Evolutionary conservation across 2,329 filamentous ascomycete genomes (phyloP), one percentile per base, ranked within the genome.

Genomic region (Penicillium sp.): DNA sequence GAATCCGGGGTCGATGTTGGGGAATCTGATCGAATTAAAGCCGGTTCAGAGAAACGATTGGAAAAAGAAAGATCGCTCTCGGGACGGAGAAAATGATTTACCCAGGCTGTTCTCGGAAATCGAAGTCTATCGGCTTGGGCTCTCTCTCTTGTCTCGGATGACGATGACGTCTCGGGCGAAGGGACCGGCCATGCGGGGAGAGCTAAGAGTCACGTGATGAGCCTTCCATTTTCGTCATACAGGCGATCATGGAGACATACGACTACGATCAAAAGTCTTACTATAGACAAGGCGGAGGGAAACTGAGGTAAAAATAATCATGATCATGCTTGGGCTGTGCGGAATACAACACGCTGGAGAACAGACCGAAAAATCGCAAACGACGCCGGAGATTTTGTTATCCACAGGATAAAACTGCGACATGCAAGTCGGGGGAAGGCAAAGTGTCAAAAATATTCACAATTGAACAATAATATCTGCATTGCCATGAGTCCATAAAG

Each of bases 81-180:
- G 25, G 33, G 7, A 28, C 6, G 30, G 30, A 30, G 39, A 16
- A 37, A 43, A 13, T 5, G 3, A 7, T 25, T 30, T 16, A 36
- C 52, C 34, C 22, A 25, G 27, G 13, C 28, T 49, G 18, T 11
- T 36, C 38, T 30, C 22, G n/a, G 33, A 34, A 36, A 25, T 35
- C 29, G 38, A 48, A 36, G 46, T 49, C 37, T 44, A 49, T 38
- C 46, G 33, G 27, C 2, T 27, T 42, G 7, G 11, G 12, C 13
- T 27, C 33, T 30, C 10, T 7, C 30, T 2, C 19, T 34, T 34
- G 30, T n/a, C n/a, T n/a, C n/a, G 30, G 25, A 19, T 35, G 8
- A 16, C 40, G 47, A 62, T 63, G 64, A 65, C 61, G 61, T 63
- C 55, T 64, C 64, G 64, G 64, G 47, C 61, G 63, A 65, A 65